Evolutionary conservation across 179 eudicot species (phyloP), one percentile per base, ranked within the genome.

Genomic region (Actinidia polygama): DNA sequence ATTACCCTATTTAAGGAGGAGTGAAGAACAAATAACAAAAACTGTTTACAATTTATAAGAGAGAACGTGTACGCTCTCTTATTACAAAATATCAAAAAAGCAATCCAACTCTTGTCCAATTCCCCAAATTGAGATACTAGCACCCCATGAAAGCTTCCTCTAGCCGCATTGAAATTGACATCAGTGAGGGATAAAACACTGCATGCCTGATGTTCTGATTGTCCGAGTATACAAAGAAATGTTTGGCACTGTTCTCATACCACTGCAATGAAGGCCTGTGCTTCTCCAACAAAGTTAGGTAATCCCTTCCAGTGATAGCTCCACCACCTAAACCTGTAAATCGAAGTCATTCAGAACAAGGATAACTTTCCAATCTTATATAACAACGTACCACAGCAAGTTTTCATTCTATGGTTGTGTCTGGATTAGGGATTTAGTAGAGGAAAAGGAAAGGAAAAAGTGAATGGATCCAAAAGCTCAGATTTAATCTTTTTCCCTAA

Each of bases 41-140:
- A 18, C 0, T 14, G 6, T 51, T n/a, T 59, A 55, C 80, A 55
- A 8, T 12, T 18, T 69, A 49, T 71, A 75, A 7, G 62, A 80
- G 53, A 15, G 71, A 64, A 63, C 69, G 58, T 71, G 63, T 46
- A 77, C 74, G 61, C 19, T 36, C 49, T 79, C 58, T 47, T 63
- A 75, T 82, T 89, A 95, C 36, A 95, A 88, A 82, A 93, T 83
- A 86, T 96, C 93, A 63, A 84, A 90, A 85, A 95, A 95, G 84
- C 87, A 96, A 88, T 96, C 98, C 80, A 96, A 86, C 71, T 98
- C 99, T 90, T 96, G 99, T 40, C 99, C 99, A 53, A 96, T 91
- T 90, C 95, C 99, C 99, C 99, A 96, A 57, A 96, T 93, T 24
- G 99, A 93, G 84, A 95, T 88, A 83, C 98, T 97, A 69, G 97